Conservation (phyloP, 768 basidiomycete species). For the Phlebiopsis flavidoalba region DNA sequence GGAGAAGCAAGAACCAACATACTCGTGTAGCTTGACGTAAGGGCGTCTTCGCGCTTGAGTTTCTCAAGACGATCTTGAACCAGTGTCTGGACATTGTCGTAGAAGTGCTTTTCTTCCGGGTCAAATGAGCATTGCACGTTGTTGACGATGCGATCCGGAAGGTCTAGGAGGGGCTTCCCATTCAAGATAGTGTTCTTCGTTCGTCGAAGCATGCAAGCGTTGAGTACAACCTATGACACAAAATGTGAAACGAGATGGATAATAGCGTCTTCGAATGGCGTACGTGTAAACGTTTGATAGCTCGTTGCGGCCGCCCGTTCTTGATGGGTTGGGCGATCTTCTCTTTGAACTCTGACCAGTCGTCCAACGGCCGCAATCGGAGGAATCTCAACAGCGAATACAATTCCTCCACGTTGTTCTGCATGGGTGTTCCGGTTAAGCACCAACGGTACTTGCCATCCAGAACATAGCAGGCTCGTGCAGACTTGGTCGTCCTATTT, state of each 20-base stretch:
- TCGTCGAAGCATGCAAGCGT: conserved; percentile 85
- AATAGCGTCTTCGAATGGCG: conserved; percentile 1
- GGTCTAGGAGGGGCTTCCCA: conserved; percentile 76
- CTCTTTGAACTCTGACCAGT: conserved; percentile 74
- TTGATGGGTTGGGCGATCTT: conserved; percentile 81
- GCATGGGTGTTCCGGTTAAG: conserved; percentile 45
- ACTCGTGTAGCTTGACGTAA: conserved; percentile 54
- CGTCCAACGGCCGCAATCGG: conserved; percentile 73
- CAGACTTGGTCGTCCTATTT: conserved; percentile 37
- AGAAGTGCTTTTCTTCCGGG: conserved; percentile 72
- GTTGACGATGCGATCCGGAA: conserved; percentile 71
- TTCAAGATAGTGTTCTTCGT: conserved; percentile 69
- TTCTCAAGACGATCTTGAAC: conserved; percentile 47
- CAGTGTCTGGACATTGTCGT: conserved; percentile 46
- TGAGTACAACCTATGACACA: conserved; percentile 59
- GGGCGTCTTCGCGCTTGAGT: conserved; percentile 42
- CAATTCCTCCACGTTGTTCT: conserved; percentile 89
- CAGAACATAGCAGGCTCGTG: conserved; percentile 36
- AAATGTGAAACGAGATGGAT: neutral
- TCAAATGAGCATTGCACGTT: conserved; percentile 78
- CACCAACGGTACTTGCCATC: conserved; percentile 46
- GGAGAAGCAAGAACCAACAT: conserved; percentile 65
- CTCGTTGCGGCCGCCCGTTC: conserved; percentile 51
- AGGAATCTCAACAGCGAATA: conserved; percentile 89
- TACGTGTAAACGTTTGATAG: conserved; percentile 85